phyloP scores from a whole-genome alignment of 345 rosid species.

The Eucalyptus fibrosa region DNA sequence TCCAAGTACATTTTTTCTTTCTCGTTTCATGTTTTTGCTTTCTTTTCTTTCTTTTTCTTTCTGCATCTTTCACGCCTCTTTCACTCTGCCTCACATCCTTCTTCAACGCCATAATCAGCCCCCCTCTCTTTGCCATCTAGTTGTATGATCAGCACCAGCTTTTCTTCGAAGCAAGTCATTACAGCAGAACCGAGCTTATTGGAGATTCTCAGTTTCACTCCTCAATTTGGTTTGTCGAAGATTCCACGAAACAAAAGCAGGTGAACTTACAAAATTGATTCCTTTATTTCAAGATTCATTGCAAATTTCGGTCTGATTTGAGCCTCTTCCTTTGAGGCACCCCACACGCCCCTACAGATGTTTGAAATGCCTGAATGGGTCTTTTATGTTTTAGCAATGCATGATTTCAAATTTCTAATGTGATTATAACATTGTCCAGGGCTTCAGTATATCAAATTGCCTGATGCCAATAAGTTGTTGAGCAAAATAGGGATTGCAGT shows the following conservation, averaged over 20 bases:
- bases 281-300: not conserved
- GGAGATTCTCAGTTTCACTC: not conserved
- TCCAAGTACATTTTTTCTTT: too few species aligned
- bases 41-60: not conserved
- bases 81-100: not conserved
- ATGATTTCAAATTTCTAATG: too few species aligned
- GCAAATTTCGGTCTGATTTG: not conserved
- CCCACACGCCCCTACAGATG: not conserved
- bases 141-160: not conserved
- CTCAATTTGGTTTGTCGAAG: slow-evolving; percentile 38
- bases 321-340: too few species aligned
- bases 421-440: too few species aligned
- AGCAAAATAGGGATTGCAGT: slow-evolving; percentile 41
- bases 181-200: not conserved
- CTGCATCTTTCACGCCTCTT: not conserved
- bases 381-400: not conserved
- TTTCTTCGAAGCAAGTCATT: not conserved
- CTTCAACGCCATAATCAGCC: not conserved
- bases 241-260: slow-evolving; percentile 49
- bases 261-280: not conserved
- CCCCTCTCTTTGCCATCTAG: not conserved
- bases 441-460: too few species aligned
- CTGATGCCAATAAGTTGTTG: slow-evolving; percentile 27
- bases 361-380: slow-evolving; percentile 8
- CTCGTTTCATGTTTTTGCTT: not conserved